Conservation (phyloP, 208 protist species). For the Borovskyia barvae region DNA sequence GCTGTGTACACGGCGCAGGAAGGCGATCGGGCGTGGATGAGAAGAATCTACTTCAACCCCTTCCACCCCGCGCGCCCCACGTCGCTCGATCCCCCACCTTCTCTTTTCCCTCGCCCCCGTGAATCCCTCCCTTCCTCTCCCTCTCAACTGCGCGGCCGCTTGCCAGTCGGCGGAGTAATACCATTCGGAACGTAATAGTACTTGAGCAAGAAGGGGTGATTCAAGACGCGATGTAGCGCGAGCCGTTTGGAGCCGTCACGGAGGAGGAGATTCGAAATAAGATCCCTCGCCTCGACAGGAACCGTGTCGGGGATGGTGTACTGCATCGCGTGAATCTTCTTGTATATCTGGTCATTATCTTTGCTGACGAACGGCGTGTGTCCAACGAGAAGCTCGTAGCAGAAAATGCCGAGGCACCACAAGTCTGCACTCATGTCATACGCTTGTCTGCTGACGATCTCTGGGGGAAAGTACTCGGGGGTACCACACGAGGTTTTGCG, state of each 20-base stretch:
- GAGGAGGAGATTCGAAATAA: conserved; percentile 79
- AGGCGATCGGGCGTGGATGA: no score
- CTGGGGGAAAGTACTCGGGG: conserved; percentile 99
- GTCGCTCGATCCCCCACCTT: neutral
- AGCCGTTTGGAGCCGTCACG: conserved; percentile 72
- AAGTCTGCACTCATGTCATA: conserved; percentile 93
- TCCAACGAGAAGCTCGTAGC: conserved; percentile 96
- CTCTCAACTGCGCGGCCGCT: conserved; percentile 54
- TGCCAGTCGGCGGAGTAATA: conserved; percentile 73
- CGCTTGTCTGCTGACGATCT: conserved; percentile 94
- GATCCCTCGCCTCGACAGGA: conserved; percentile 84
- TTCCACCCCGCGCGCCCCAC: no score
- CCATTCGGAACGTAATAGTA: conserved; percentile 89
- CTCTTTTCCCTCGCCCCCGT: no score
- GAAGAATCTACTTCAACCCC: no score
- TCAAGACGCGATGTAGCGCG: conserved; percentile 76
- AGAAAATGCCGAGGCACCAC: conserved; percentile 97
- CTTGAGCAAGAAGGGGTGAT: conserved; percentile 87
- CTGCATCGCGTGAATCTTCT: conserved; percentile 90
- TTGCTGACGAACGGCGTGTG: conserved; percentile 92
- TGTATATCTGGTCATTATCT: conserved; percentile 86
- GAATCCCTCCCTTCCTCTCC: no score
- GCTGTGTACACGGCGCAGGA: no score
- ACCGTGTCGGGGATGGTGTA: conserved; percentile 86
- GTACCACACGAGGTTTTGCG: conserved; percentile 97